A percentile compares a stretch with the other conserved stretches of the same genome.
Conservation (phyloP, 2,329 filamentous ascomycete genomes). For the Colletotrichum magnum region DNA sequence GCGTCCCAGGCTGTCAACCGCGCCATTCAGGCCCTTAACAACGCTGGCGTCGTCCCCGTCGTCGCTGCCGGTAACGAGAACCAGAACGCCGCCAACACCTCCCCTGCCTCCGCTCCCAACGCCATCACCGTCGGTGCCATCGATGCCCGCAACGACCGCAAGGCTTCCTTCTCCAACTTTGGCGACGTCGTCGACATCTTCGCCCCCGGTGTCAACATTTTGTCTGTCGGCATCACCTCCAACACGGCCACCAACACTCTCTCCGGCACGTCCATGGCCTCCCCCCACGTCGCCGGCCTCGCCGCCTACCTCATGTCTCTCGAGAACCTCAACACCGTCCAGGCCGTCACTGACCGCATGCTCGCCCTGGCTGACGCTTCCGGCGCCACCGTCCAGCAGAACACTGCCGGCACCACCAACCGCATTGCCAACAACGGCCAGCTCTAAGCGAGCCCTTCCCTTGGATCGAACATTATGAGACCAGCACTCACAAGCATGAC, state of each 20-base stretch:
- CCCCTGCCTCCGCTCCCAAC: constrained; percentile 68
- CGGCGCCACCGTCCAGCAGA: constrained; percentile 60
- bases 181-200: constrained; percentile 67
- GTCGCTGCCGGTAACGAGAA: constrained; percentile 74
- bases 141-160: constrained; percentile 62
- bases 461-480: neutral
- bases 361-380: constrained; percentile 65
- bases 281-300: constrained; percentile 77
- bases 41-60: constrained; percentile 68
- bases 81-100: constrained; percentile 64
- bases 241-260: constrained; percentile 61
- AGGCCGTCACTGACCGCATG: constrained; percentile 62
- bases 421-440: constrained; percentile 72
- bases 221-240: constrained; percentile 66
- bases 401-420: constrained; percentile 61
- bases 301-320: constrained; percentile 77
- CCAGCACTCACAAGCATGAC: constrained; percentile 20
- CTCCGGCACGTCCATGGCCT: constrained; percentile 75
- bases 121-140: constrained; percentile 74
- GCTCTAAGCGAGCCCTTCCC: constrained; percentile 37
- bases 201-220: constrained; percentile 68
- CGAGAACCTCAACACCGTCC: constrained; percentile 62
- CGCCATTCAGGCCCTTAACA: constrained; percentile 65
- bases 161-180: constrained; percentile 72
- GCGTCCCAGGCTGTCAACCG: constrained; percentile 66